Evolutionary conservation across 345 rosid species (phyloP).

Genomic region (Fremontodendron californicum): DNA sequence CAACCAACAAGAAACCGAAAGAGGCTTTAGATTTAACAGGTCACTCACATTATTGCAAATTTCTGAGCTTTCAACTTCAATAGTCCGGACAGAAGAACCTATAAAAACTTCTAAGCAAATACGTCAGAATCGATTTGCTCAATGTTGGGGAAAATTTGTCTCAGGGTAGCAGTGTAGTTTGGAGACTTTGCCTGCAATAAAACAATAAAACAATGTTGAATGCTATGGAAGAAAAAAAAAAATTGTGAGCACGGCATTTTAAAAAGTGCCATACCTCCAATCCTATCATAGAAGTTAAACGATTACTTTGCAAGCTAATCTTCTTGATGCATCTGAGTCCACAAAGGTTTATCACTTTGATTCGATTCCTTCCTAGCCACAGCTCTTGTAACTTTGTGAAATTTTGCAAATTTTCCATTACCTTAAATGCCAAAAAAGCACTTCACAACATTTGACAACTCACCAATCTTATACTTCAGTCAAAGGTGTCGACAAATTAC

Average conservation of each 20-base stretch:
- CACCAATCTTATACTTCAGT: neutral
- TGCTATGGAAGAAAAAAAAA: no score
- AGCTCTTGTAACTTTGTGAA: conserved; percentile 64
- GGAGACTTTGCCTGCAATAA: conserved; percentile 65
- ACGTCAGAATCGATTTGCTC: conserved; percentile 80
- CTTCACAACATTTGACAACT: neutral
- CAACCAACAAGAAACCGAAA: neutral
- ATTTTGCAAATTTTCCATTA: conserved; percentile 82
- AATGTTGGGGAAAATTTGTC: conserved; percentile 63
- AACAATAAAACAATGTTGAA: no score
- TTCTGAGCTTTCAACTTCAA: neutral
- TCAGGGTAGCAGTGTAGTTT: conserved; percentile 44
- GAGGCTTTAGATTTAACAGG: neutral
- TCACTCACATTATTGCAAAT: neutral
- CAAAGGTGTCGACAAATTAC: no score
- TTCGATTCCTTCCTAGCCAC: conserved; percentile 88
- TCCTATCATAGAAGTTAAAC: conserved; percentile 82
- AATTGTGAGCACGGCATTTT: neutral
- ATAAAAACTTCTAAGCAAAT: conserved; percentile 28
- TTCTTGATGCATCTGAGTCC: conserved; percentile 74
- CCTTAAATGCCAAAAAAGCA: conserved; percentile 42
- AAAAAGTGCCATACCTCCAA: conserved; percentile 52
- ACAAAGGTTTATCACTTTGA: conserved; percentile 71
- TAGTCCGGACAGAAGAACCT: neutral
- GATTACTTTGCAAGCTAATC: conserved; percentile 94